phyloP scores from a whole-genome alignment of 768 basidiomycete species.

The Lyophyllum atratum region DNA sequence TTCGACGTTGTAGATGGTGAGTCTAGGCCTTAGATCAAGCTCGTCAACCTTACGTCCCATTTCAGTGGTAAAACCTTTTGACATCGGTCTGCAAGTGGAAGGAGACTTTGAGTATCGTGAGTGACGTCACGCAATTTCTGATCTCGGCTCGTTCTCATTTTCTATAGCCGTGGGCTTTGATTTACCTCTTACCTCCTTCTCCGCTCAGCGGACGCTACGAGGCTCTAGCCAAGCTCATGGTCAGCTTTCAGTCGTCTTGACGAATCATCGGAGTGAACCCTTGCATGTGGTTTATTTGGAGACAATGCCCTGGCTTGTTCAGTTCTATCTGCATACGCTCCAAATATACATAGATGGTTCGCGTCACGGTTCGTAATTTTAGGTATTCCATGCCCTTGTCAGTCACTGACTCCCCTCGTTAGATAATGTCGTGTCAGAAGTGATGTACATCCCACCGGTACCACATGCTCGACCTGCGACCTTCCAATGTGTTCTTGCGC shows the following conservation, averaged over 20 bases:
- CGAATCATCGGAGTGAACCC: conserved; percentile 52
- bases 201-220: conserved; percentile 68
- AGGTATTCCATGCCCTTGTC: neutral
- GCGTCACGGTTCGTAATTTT: conserved; percentile 40
- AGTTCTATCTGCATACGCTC: conserved; percentile 85
- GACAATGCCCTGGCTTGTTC: conserved; percentile 91
- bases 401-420: conserved; percentile 4
- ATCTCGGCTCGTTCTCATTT: neutral
- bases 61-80: conserved; percentile 47
- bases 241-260: conserved; percentile 64
- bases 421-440: conserved; percentile 67
- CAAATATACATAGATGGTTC: conserved; percentile 48
- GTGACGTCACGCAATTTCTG: conserved; percentile 22
- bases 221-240: conserved; percentile 80
- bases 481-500: conserved; percentile 65
- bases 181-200: conserved; percentile 50
- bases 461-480: conserved; percentile 77
- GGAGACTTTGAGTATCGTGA: conserved; percentile 64
- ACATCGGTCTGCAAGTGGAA: conserved; percentile 60
- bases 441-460: conserved; percentile 68
- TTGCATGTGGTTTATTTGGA: conserved; percentile 75
- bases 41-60: conserved; percentile 14
- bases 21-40: conserved; percentile 14
- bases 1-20: conserved; percentile 55
- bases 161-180: conserved; percentile 38